phyloP scores from a whole-genome alignment of 805 yeast species.

The Wickerhamiella siamensis region DNA sequence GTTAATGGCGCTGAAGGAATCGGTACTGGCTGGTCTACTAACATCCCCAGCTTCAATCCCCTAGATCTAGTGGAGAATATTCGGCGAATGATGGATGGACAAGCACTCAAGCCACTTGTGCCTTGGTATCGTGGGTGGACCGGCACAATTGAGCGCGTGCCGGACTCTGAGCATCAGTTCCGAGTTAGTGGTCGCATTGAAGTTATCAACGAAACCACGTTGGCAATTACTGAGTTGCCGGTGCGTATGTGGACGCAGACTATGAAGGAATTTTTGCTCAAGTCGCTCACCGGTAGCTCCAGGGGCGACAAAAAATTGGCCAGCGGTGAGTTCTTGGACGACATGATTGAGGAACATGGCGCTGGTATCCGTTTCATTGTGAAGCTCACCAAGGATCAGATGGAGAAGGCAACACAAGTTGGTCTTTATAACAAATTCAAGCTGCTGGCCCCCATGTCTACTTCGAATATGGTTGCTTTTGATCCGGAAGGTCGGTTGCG shows the following conservation, averaged over 20 bases:
- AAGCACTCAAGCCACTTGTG: constrained; percentile 53
- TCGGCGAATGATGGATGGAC: constrained; percentile 55
- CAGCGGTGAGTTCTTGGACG: constrained; percentile 70
- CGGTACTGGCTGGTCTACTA: constrained; percentile 98
- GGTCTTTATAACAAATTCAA: constrained; percentile 82
- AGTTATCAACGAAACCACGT: constrained; percentile 59
- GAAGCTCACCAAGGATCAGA: constrained; percentile 61
- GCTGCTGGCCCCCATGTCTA: constrained; percentile 48
- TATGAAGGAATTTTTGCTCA: constrained; percentile 69
- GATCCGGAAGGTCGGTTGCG: constrained; percentile 80
- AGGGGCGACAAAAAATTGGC: constrained; percentile 18
- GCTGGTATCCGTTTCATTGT: constrained; percentile 70
- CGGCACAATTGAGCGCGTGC: constrained; percentile 53
- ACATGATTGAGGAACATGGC: constrained; percentile 80
- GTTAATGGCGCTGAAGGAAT: constrained; percentile 97
- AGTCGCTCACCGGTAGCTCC: constrained; percentile 34
- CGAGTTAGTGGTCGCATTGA: constrained; percentile 69
- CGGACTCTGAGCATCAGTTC: constrained; percentile 43
- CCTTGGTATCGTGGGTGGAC: constrained; percentile 98
- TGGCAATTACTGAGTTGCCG: constrained; percentile 88
- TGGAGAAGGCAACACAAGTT: constrained; percentile 57
- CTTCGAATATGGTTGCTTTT: constrained; percentile 90
- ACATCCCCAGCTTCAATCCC: constrained; percentile 84
- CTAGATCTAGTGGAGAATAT: constrained; percentile 64
- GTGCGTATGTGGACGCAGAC: constrained; percentile 84